Base-by-base conservation (phyloP, 139 green algal species). In the Parachlorella kessleri region DNA sequence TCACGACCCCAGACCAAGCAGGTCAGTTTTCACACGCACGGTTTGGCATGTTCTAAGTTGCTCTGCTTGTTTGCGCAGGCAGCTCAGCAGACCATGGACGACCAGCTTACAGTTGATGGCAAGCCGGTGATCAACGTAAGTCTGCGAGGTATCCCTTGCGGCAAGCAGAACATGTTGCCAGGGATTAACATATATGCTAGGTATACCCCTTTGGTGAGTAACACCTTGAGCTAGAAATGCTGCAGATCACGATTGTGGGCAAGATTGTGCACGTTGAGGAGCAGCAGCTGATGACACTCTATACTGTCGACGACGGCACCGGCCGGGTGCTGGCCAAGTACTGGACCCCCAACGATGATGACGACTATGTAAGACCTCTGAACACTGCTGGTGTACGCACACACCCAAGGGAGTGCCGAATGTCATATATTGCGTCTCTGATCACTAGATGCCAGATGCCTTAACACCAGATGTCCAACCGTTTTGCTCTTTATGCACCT, bases 241-340 rank as follows among this genome's bases (percentile, higher is more conserved):
- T 66, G 73, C 84, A 95, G 90, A 73, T 96, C 53, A 93, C 90
- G 0, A 37, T 97, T 14, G 80, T 97, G 10, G 93, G 91, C 26
- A 90, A 88, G 70, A 81, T 97, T 0, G 55, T 89, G 4, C 48
- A 37, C 23, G 76, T 85, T 5, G 68, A 81, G n/a, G 87, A 94
- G 72, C 65, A 79, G 18, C 54, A 81, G 24, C 88, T 87, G 0
- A 77, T 66, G 5, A 63, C 88, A 6, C 55, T 70, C 1, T 81
- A 92, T 33, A 85, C 41, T 32, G 37, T 97, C 4, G 75, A 93
- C 73, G 93, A 97, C 80, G 93, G 93, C 68, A 95, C 93, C 6
- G 91, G 89, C 38, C 75, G 39, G 21, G 72, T 87, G 7, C 77
- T 86, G 21, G 81, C 94, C 55, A 89, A 85, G 37, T 82, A 86